Percentiles rank a stretch among this genome's conserved stretches.
Conservation (phyloP, 2,329 filamentous ascomycete genomes). For the Fusarium sp. region DNA sequence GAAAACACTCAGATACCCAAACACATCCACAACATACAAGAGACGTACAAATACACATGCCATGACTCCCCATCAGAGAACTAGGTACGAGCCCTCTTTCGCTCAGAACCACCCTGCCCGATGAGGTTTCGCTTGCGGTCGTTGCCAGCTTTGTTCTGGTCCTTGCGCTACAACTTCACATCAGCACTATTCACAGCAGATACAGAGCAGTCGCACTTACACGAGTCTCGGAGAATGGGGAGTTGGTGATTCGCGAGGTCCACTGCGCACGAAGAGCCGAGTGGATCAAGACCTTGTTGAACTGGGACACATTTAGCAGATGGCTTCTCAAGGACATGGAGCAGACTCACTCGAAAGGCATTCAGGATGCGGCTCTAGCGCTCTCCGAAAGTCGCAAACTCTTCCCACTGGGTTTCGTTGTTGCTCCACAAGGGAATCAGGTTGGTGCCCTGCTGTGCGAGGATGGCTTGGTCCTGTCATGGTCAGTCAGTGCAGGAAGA, state of each 20-base stretch:
- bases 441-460: conserved; percentile 35
- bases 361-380: conserved; percentile 41
- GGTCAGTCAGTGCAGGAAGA: background rate
- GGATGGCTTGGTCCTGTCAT: conserved; percentile 27
- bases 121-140: conserved; percentile 37
- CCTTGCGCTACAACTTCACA: conserved; percentile 31
- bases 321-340: rapidly evolving
- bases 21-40: conserved; percentile 8
- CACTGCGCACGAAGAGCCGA: conserved; percentile 39
- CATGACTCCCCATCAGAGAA: background rate
- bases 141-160: conserved; percentile 40
- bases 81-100: conserved; percentile 18
- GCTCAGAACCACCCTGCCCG: conserved; percentile 18
- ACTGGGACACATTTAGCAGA: conserved; percentile 11
- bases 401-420: conserved; percentile 41
- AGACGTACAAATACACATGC: background rate
- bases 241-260: conserved; percentile 38
- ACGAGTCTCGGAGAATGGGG: conserved; percentile 33
- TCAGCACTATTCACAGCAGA: background rate
- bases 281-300: conserved; percentile 41
- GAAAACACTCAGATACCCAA: background rate
- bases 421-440: conserved; percentile 39
- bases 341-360: conserved; percentile 33
- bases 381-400: conserved; percentile 40
- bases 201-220: conserved; percentile 1